These are phyloP conservation scores for Mycosphaerella sp. DNA, from an alignment of 2,329 filamentous ascomycete species.

Conservation along the genomic window DNA sequence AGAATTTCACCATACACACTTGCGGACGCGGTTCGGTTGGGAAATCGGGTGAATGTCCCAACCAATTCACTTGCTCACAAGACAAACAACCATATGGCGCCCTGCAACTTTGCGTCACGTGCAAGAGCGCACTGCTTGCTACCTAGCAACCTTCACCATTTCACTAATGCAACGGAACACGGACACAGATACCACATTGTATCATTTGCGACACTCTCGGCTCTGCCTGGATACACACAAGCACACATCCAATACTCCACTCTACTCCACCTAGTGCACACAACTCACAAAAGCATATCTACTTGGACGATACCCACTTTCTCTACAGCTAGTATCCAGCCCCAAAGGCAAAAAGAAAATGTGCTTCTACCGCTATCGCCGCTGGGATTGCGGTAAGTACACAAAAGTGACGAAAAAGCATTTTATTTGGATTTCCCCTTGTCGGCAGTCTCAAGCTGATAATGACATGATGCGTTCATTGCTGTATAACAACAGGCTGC, in stretches of 20 bases:
- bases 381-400: constrained; percentile 4
- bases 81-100: background rate
- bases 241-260: background rate
- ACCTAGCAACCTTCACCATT: background rate
- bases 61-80: background rate
- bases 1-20: background rate
- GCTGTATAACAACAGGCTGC: background rate
- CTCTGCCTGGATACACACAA: background rate
- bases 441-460: background rate
- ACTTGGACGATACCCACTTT: too few relatives aligned
- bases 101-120: background rate
- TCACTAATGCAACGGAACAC: background rate
- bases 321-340: background rate
- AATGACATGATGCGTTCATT: background rate
- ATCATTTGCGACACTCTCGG: background rate
- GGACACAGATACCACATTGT: background rate
- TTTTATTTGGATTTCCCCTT: background rate
- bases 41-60: background rate
- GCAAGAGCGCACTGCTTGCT: background rate
- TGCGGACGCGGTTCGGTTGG: background rate
- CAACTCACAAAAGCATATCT: background rate
- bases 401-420: background rate
- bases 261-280: background rate
- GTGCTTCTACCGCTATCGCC: constrained; percentile 8
- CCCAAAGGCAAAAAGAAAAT: background rate